phyloP scores from a whole-genome alignment of 2,329 filamentous ascomycete species.

The Chalara sp. region DNA sequence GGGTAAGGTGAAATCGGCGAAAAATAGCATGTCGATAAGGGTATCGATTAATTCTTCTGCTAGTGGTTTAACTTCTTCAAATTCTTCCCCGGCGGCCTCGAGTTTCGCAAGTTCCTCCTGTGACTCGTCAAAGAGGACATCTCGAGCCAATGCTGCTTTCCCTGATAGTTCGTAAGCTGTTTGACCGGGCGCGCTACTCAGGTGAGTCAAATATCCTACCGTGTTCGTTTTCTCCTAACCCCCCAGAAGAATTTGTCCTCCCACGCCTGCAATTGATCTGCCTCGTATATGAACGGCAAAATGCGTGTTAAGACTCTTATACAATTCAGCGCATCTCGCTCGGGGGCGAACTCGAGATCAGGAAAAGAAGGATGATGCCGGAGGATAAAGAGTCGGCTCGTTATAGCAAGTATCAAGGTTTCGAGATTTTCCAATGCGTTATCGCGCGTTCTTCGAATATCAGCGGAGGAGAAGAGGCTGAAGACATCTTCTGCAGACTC shows the following conservation, averaged over 20 bases:
- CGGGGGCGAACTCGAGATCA: slow-evolving; percentile 73
- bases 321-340: slow-evolving; percentile 90
- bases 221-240: slow-evolving; percentile 61
- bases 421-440: slow-evolving; percentile 81
- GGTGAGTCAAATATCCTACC: slow-evolving; percentile 14
- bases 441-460: slow-evolving; percentile 84
- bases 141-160: slow-evolving; percentile 57
- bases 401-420: slow-evolving; percentile 76
- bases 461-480: slow-evolving; percentile 83
- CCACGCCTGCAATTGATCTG: slow-evolving; percentile 75
- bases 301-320: slow-evolving; percentile 84
- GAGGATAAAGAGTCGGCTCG: slow-evolving; percentile 73
- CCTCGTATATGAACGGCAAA: slow-evolving; percentile 87
- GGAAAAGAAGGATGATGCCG: slow-evolving; percentile 89
- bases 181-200: background rate
- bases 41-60: slow-evolving; percentile 92
- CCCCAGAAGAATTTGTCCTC: slow-evolving; percentile 93
- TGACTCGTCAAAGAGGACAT: slow-evolving; percentile 79
- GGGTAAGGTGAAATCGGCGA: slow-evolving; percentile 80
- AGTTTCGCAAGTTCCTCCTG: slow-evolving; percentile 44
- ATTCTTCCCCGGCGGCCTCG: slow-evolving; percentile 51
- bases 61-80: slow-evolving; percentile 77
- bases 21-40: slow-evolving; percentile 84
- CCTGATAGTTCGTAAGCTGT: slow-evolving; percentile 29
- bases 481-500: slow-evolving; percentile 96